Conservation (phyloP, 495 filamentous ascomycete species). For the Friedmanniomyces endolithicus region DNA sequence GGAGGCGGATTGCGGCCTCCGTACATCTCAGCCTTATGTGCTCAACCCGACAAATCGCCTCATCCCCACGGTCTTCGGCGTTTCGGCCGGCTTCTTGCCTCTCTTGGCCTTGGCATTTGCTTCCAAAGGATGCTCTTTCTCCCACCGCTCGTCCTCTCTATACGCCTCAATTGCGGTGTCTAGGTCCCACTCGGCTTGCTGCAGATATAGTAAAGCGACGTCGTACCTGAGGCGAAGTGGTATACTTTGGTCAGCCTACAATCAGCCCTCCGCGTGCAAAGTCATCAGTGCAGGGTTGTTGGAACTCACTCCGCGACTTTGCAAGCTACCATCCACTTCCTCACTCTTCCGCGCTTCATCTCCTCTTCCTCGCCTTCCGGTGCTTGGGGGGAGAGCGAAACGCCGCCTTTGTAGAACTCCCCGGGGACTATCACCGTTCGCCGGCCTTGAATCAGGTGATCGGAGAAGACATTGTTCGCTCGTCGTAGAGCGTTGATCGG, state of each 20-base stretch:
- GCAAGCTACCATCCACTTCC: slow-evolving; percentile 57
- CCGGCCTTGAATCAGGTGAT: slow-evolving; percentile 53
- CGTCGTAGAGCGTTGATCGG: slow-evolving; percentile 42
- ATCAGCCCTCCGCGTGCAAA: too few species aligned
- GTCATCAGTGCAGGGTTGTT: too few species aligned
- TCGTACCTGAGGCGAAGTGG: slow-evolving; percentile 44
- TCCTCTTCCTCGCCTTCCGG: slow-evolving; percentile 59
- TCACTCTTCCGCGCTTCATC: slow-evolving; percentile 48
- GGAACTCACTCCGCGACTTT: slow-evolving; percentile 51
- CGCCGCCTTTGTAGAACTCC: slow-evolving; percentile 48
- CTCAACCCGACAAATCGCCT: slow-evolving; percentile 19
- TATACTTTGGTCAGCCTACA: slow-evolving; percentile 23
- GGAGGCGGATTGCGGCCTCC: background rate
- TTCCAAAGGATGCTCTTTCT: slow-evolving; percentile 49
- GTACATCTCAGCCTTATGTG: background rate
- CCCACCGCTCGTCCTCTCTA: slow-evolving; percentile 59
- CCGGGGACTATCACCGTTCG: slow-evolving; percentile 56
- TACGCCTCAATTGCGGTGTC: slow-evolving; percentile 47
- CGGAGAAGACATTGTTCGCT: slow-evolving; percentile 50
- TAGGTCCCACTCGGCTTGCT: slow-evolving; percentile 53
- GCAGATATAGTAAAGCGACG: slow-evolving; percentile 56
- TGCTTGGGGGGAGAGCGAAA: slow-evolving; percentile 51
- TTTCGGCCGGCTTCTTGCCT: slow-evolving; percentile 29
- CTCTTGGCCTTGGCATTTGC: slow-evolving; percentile 26
- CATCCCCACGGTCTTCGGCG: slow-evolving; percentile 17